Evolutionary conservation across 1,139 yeast genomes (phyloP), one percentile per base, ranked within the genome.

Genomic region (Suhomyces chickasaworum): DNA sequence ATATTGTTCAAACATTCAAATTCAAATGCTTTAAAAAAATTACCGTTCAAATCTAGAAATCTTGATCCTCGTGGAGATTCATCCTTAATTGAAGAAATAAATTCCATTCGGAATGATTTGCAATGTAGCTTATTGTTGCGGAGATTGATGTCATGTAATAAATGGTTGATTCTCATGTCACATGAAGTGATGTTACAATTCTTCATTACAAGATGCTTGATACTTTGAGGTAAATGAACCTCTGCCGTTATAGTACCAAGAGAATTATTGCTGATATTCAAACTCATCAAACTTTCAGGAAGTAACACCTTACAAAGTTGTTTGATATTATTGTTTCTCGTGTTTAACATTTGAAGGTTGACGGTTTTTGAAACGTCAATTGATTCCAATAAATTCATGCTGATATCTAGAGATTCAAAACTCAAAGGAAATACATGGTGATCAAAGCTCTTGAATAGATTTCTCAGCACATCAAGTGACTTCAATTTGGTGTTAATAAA

Each of bases 41-140:
- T 52, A 4, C 50, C 54, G 3, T 50, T 42, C 20, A 52, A 46
- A 37, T 52, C 51, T n/a, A 52, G 41, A 27, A 16, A 12, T 44
- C 30, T 12, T 15, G n/a, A n/a, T n/a, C n/a, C 22, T 9, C 4
- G 22, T 30, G 25, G 18, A 13, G 4, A n/a, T n/a, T 21, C 15
- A 13, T 31, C 37, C 1, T 16, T 32, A 12, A 13, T 21, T n/a
- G 32, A 27, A 12, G 17, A 12, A 1, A n/a, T 7, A 25, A 23
- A 23, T 7, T 37, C 16, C 2, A 31, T 18, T 7, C 20, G 15
- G 27, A 52, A 50, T 9, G 50, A 38, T 25, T 50, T 52, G 30
- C 47, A 40, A 31, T 50, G 51, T n/a, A 52, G 41, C 34, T 47
- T 52, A 30, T 52, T 52, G 40, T 48, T 48, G 13, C 50, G 44